Conservation (phyloP, 108 stramenopile genomes). For the Seminavis robusta region DNA sequence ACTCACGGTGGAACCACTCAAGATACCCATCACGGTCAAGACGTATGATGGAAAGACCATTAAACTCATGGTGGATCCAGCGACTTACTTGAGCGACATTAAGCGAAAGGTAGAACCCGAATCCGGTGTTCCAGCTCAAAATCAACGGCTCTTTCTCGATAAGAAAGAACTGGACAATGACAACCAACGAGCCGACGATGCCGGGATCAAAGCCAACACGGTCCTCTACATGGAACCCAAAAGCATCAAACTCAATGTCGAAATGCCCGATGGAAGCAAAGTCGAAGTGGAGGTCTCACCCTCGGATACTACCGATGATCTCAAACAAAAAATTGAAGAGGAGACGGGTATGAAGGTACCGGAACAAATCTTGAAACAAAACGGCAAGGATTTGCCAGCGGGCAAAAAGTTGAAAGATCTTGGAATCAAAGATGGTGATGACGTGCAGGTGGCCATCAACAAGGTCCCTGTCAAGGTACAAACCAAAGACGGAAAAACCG, state of each 20-base stretch:
- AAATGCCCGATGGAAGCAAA: constrained; percentile 14
- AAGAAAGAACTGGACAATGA: constrained; percentile 8
- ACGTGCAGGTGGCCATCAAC: not conserved
- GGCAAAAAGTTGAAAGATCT: constrained; percentile 4
- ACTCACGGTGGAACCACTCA: constrained; percentile 5
- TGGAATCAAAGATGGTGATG: constrained; percentile 13
- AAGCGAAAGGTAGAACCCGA: constrained; percentile 13
- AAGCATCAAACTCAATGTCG: constrained; percentile 6
- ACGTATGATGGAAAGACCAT: constrained; percentile 9
- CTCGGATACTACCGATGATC: constrained; percentile 1
- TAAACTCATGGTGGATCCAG: constrained; percentile 17
- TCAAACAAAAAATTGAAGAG: constrained; percentile 13
- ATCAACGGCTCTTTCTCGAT: not conserved
- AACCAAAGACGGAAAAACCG: constrained; percentile 5
- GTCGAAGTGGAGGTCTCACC: not conserved
- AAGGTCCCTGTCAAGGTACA: constrained; percentile 14
- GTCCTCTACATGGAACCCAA: constrained; percentile 18
- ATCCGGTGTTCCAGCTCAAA: constrained; percentile 10
- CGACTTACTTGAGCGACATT: not conserved
- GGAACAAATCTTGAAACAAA: constrained; percentile 6
- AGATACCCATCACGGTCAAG: constrained; percentile 17
- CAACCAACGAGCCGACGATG: not conserved
- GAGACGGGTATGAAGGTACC: constrained; percentile 12
- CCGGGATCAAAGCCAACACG: constrained; percentile 6
- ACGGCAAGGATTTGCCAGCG: constrained; percentile 10